Percentiles rank a stretch among this genome's conserved stretches.
Evolutionary conservation across 2,329 filamentous ascomycete species (phyloP).

Genomic region (Scedosporium dehoogii): DNA sequence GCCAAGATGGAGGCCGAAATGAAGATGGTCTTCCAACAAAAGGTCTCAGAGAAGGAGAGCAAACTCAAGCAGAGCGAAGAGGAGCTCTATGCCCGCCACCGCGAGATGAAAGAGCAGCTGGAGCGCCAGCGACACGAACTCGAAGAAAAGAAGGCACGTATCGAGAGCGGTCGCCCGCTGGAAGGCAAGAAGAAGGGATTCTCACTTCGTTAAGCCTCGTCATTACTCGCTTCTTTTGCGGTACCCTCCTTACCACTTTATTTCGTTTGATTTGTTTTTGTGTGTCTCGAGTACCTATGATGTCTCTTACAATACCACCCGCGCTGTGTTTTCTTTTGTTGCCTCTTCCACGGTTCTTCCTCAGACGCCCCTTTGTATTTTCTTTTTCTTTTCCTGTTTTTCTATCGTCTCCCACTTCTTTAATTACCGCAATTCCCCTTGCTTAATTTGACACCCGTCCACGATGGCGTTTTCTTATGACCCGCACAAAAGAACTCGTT

Average conservation of each 20-base stretch:
- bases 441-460: constrained; percentile 10
- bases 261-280: constrained; percentile 34
- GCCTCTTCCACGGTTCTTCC: constrained; percentile 26
- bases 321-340: constrained; percentile 39
- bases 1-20: constrained; percentile 99
- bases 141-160: constrained; percentile 93
- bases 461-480: constrained; percentile 6
- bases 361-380: constrained; percentile 26
- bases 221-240: constrained; percentile 12
- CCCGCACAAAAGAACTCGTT: constrained; percentile 3
- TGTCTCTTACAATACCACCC: constrained; percentile 49
- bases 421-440: constrained; percentile 26
- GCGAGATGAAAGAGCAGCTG: constrained; percentile 99
- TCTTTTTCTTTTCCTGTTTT: constrained; percentile 27
- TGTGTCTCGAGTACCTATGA: constrained; percentile 48
- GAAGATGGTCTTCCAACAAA: constrained; percentile 99
- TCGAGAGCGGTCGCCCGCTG: constrained; percentile 91
- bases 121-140: constrained; percentile 90
- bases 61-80: constrained; percentile 99
- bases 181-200: constrained; percentile 99
- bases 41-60: constrained; percentile 98
- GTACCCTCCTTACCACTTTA: constrained; percentile 8
- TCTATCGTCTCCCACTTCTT: constrained; percentile 14
- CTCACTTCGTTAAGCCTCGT: constrained; percentile 71
- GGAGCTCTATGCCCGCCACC: constrained; percentile 93